Base-by-base conservation (phyloP, 768 basidiomycete genomes). In the Lentinula edodes region DNA sequence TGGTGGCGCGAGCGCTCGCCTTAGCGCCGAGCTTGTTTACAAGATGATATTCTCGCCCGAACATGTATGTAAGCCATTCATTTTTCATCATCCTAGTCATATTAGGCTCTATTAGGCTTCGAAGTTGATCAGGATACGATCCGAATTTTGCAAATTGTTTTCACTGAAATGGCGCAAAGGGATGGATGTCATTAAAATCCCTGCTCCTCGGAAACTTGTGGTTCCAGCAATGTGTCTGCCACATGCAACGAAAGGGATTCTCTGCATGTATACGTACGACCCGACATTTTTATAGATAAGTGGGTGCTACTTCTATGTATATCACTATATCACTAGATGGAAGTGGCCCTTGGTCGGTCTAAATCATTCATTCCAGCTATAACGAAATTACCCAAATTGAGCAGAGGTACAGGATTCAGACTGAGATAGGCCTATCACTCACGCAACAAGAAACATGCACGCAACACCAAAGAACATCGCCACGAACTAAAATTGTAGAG, bases 391-490 rank as follows among this genome's bases (percentile, higher is more conserved):
- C 15, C 2, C 41, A 23, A 16, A 28, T 28, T 56, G 23, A 56
- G 41, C 23, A 20, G n/a, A 20, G 5, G 12, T 39, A 20, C 28
- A 28, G 3, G 28, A 28, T 28, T 28, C 28, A 39, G 32, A 5
- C 16, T 10, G n/a, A 12, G 20, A 16, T 23, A 54, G 36, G 36
- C 3, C 69, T 35, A 55, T 55, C 65, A 84, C 90, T 85, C 82
- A 93, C 90, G 91, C 91, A 71, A 93, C 91, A 70, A 90, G 72
- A 72, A 93, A 88, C 93, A 96, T 96, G 79, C 93, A 95, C 70
- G 83, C 71, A 66, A 95, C 93, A 35, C 93, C 93, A 72, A 96
- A 83, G 52, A 84, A 84, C 93, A 96, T 95, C 62, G 93, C 93
- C 62, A 81, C 88, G 75, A 95, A 95, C 93, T 95, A 73, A 63